These are phyloP conservation scores for Fagus crenata DNA, from an alignment of 306 rosid species.

Conservation along the genomic window DNA sequence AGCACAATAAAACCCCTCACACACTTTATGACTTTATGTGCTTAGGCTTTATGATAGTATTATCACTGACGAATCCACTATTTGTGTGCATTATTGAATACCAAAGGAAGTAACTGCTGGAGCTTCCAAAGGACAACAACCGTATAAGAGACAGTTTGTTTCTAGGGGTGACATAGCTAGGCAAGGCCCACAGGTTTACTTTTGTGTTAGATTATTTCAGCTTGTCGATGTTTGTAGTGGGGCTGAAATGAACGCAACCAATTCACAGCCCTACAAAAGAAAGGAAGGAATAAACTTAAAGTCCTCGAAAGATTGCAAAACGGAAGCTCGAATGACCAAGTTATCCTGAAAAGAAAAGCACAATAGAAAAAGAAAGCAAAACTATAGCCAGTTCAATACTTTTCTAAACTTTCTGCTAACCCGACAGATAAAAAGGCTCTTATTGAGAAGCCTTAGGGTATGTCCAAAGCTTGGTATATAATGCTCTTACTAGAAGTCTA, in stretches of 20 bases:
- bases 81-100: too few species aligned
- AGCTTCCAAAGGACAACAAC: background rate
- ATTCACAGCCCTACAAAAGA: conserved; percentile 21
- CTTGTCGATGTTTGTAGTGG: background rate
- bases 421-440: conserved; percentile 27
- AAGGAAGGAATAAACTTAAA: conserved; percentile 57
- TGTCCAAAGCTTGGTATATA: conserved; percentile 37
- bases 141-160: background rate
- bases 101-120: too few species aligned
- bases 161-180: background rate
- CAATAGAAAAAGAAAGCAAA: conserved; percentile 22
- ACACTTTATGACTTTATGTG: too few species aligned
- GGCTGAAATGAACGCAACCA: conserved; percentile 10
- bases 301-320: conserved; percentile 16
- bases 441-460: conserved; percentile 29
- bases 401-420: conserved; percentile 35
- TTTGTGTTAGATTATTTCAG: background rate
- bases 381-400: conserved; percentile 25
- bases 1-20: too few species aligned
- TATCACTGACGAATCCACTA: too few species aligned
- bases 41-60: too few species aligned
- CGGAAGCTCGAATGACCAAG: conserved; percentile 48
- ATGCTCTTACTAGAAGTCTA: background rate
- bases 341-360: conserved; percentile 38
- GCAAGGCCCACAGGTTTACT: background rate